Evolutionary conservation across 2,329 filamentous ascomycete species (phyloP).

Genomic region (Cladosporium sp.): DNA sequence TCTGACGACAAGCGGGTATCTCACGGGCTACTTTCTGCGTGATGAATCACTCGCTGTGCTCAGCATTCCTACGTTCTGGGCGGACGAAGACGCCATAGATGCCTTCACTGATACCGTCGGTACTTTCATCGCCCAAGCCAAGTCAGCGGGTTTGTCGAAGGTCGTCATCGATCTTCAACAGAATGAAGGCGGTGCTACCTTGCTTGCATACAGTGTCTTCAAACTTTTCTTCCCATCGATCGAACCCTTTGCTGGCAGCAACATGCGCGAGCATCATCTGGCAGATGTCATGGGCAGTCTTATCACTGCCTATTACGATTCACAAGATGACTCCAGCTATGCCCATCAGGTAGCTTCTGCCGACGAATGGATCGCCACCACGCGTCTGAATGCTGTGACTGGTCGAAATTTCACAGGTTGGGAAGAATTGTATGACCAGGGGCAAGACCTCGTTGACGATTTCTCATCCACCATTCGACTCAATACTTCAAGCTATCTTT

Average conservation of each 20-base stretch:
- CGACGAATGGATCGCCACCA: constrained; percentile 19
- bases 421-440: constrained; percentile 27
- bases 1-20: neutral
- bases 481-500: neutral
- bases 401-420: constrained; percentile 24
- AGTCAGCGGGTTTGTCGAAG: constrained; percentile 6
- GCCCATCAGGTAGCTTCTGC: neutral
- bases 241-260: constrained; percentile 19
- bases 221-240: constrained; percentile 23
- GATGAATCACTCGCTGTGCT: constrained; percentile 33
- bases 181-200: constrained; percentile 21
- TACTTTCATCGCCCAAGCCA: constrained; percentile 23
- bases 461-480: constrained; percentile 17
- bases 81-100: constrained; percentile 24
- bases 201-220: constrained; percentile 23
- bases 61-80: constrained; percentile 38
- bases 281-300: neutral
- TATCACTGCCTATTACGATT: constrained; percentile 13
- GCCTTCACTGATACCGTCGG: constrained; percentile 31
- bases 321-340: neutral
- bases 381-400: constrained; percentile 21
- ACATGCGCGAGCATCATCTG: constrained; percentile 19
- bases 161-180: constrained; percentile 27
- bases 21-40: constrained; percentile 15
- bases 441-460: constrained; percentile 16